These are phyloP conservation scores for Darksidea phi DNA, from an alignment of 495 filamentous ascomycete species.

Conservation along the genomic window DNA sequence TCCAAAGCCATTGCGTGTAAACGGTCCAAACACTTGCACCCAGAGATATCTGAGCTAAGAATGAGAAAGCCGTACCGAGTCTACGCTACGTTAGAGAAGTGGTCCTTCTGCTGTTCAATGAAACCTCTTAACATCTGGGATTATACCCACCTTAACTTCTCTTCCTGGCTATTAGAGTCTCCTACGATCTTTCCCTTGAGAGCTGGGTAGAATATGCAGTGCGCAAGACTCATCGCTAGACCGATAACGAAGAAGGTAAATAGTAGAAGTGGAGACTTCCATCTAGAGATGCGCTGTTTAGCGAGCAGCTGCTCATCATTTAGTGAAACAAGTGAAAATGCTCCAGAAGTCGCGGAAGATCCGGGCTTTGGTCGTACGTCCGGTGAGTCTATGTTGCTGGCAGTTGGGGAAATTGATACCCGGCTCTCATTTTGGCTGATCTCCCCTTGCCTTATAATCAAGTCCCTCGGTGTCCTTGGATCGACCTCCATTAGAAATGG, in stretches of 20 bases:
- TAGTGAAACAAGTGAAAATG: too few species aligned
- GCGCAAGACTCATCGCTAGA: slow-evolving; percentile 19
- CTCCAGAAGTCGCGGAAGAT: too few species aligned
- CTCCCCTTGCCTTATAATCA: too few species aligned
- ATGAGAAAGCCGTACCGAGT: slow-evolving; percentile 23
- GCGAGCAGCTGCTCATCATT: too few species aligned
- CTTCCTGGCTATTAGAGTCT: slow-evolving; percentile 11
- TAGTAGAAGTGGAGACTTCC: slow-evolving; percentile 18
- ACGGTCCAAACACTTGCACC: slow-evolving; percentile 1
- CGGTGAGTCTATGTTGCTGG: too few species aligned
- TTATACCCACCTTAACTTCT: slow-evolving; percentile 13
- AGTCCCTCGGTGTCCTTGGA: too few species aligned
- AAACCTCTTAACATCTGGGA: too few species aligned
- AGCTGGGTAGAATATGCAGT: slow-evolving; percentile 20
- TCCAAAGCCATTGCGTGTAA: slow-evolving; percentile 23
- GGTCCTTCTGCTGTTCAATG: not conserved
- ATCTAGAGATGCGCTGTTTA: too few species aligned
- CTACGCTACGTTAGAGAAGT: not conserved
- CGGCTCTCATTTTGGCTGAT: too few species aligned
- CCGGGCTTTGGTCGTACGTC: too few species aligned
- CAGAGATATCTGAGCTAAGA: slow-evolving; percentile 13
- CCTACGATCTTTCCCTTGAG: slow-evolving; percentile 13
- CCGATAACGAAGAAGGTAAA: slow-evolving; percentile 10
- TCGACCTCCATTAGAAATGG: too few species aligned
- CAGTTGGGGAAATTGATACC: too few species aligned